Percentiles rank a stretch among this genome's conserved stretches.
phyloP scores from a whole-genome alignment of 169 alveolate genomes.

The Besnoitia besnoiti region DNA sequence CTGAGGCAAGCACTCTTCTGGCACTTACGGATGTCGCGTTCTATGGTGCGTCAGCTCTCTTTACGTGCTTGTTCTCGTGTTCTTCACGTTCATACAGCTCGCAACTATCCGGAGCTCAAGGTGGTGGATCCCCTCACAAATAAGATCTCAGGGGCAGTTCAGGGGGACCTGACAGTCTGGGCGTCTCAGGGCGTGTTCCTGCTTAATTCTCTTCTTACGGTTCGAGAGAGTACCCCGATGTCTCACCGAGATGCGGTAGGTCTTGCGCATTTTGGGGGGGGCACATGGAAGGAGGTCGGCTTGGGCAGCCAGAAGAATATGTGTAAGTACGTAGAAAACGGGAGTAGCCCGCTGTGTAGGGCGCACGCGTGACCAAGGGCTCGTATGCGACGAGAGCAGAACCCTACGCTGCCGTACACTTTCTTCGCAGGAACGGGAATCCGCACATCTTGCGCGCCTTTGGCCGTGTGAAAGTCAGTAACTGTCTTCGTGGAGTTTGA shows the following conservation, averaged over 20 bases:
- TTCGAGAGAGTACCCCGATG: slow-evolving; percentile 89
- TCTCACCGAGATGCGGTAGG: slow-evolving; percentile 89
- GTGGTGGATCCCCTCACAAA: neutral
- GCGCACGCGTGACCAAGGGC: too few species aligned
- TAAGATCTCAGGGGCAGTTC: slow-evolving; percentile 67
- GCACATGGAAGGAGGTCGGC: neutral
- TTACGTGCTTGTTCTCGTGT: neutral
- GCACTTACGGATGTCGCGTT: too few species aligned
- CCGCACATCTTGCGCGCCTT: too few species aligned
- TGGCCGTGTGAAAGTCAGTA: too few species aligned
- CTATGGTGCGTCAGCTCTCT: neutral
- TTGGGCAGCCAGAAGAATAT: neutral
- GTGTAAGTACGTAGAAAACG: too few species aligned
- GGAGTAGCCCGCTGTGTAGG: too few species aligned
- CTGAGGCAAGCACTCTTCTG: too few species aligned
- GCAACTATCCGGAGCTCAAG: neutral
- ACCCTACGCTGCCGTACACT: too few species aligned
- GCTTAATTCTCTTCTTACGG: slow-evolving; percentile 95
- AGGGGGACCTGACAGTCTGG: slow-evolving; percentile 98
- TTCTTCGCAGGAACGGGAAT: too few species aligned
- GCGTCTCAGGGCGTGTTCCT: slow-evolving; percentile 98
- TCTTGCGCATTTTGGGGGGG: neutral
- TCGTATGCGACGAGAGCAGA: too few species aligned
- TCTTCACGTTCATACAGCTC: neutral
- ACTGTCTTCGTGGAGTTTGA: too few species aligned